phyloP scores from a whole-genome alignment of 2,329 filamentous ascomycete species.

The Aspergillus tanneri region DNA sequence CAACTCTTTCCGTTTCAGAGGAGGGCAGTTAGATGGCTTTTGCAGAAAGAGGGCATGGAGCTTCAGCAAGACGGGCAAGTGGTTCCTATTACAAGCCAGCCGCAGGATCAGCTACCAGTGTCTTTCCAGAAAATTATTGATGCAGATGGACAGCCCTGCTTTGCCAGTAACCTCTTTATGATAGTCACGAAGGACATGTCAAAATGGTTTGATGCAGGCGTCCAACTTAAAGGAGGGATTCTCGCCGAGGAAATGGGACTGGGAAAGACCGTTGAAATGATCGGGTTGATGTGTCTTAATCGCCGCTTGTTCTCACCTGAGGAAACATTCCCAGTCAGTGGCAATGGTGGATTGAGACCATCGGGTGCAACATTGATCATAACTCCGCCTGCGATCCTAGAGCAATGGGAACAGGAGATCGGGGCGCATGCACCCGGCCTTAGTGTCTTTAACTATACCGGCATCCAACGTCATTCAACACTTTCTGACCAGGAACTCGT shows the following conservation, averaged over 20 bases:
- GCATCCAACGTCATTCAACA: slow-evolving; percentile 45
- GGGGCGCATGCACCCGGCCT: slow-evolving; percentile 56
- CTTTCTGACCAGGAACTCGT: slow-evolving; percentile 44
- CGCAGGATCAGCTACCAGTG: slow-evolving; percentile 28
- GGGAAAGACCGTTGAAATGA: slow-evolving; percentile 52
- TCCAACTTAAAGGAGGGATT: slow-evolving; percentile 44
- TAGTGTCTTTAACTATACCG: slow-evolving; percentile 57
- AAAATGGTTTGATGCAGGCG: slow-evolving; percentile 32
- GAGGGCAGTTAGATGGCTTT: slow-evolving; percentile 48
- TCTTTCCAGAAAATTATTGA: slow-evolving; percentile 42
- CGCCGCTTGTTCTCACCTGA: slow-evolving; percentile 23
- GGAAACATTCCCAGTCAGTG: slow-evolving; percentile 15
- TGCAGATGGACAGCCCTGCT: slow-evolving; percentile 39
- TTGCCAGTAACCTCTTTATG: slow-evolving; percentile 45
- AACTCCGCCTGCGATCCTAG: slow-evolving; percentile 59
- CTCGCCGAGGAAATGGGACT: slow-evolving; percentile 54
- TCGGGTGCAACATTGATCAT: slow-evolving; percentile 63
- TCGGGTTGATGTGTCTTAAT: slow-evolving; percentile 47
- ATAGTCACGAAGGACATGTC: slow-evolving; percentile 39
- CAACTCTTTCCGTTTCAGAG: slow-evolving; percentile 51
- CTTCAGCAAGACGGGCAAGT: slow-evolving; percentile 34
- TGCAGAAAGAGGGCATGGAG: slow-evolving; percentile 44
- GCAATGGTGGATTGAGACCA: slow-evolving; percentile 28
- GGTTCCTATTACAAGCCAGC: slow-evolving; percentile 14
- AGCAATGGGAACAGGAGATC: slow-evolving; percentile 65